These are phyloP conservation scores for Prinsepia uniflora DNA, from an alignment of 306 rosid genomes.

Conservation along the genomic window DNA sequence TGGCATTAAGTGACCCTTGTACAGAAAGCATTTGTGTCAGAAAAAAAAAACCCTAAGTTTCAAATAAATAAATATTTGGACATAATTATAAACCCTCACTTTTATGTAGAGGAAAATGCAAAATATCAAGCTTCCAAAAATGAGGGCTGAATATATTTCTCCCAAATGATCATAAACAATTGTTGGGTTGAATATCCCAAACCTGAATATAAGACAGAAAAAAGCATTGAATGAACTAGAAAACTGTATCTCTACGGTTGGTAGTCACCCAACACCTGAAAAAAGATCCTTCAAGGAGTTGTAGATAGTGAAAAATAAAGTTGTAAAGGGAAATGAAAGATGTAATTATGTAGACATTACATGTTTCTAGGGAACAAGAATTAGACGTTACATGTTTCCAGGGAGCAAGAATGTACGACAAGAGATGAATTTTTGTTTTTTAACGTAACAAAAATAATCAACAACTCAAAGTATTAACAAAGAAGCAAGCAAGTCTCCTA, in stretches of 20 bases:
- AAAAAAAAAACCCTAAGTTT: slow-evolving; percentile 13
- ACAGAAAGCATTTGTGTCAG: slow-evolving; percentile 26
- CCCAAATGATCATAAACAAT: slow-evolving; percentile 89
- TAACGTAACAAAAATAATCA: too few species aligned
- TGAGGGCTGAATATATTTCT: slow-evolving; percentile 84
- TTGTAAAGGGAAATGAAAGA: too few species aligned
- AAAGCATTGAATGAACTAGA: slow-evolving; percentile 14
- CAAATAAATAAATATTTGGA: background rate
- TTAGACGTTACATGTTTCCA: too few species aligned
- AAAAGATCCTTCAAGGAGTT: too few species aligned
- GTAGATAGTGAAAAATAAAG: too few species aligned
- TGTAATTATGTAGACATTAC: too few species aligned
- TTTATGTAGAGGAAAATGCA: slow-evolving; percentile 82
- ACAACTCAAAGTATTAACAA: too few species aligned
- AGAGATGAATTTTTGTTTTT: too few species aligned
- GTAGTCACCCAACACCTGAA: too few species aligned
- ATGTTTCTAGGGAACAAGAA: too few species aligned
- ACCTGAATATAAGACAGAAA: slow-evolving; percentile 49
- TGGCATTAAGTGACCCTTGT: slow-evolving; percentile 83
- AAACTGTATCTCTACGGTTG: background rate
- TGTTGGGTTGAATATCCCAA: slow-evolving; percentile 82
- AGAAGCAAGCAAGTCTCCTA: too few species aligned
- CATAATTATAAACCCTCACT: slow-evolving; percentile 42
- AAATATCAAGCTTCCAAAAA: slow-evolving; percentile 82
- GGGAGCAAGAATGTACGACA: too few species aligned